phyloP scores from a whole-genome alignment of 495 filamentous ascomycete species.

The Parmelia sp. region DNA sequence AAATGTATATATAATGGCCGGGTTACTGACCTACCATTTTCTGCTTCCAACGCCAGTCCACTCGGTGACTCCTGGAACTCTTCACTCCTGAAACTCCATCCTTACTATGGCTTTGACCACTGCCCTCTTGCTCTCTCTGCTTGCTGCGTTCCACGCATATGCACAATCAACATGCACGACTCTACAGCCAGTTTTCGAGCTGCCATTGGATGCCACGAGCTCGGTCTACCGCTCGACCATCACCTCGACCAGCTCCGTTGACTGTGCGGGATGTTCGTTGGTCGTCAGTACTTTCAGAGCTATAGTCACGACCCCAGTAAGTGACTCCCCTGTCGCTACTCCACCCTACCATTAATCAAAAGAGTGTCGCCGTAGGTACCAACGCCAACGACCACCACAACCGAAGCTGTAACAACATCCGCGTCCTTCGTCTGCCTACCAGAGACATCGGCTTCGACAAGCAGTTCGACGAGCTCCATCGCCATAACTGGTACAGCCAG shows the following conservation, averaged over 20 bases:
- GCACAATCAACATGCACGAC: conserved; percentile 14
- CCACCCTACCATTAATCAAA: neutral
- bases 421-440: neutral
- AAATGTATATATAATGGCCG: neutral
- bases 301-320: neutral
- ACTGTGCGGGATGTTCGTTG: conserved; percentile 12
- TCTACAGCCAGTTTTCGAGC: conserved; percentile 14
- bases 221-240: conserved; percentile 7
- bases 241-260: conserved; percentile 11
- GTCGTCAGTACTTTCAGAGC: conserved; percentile 15
- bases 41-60: neutral
- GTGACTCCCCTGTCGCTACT: neutral
- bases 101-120: neutral
- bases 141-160: neutral
- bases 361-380: neutral
- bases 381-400: conserved; percentile 7
- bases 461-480: conserved; percentile 1
- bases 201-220: conserved; percentile 16
- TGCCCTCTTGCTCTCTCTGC: neutral
- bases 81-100: too few species aligned
- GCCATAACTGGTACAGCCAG: neutral
- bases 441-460: neutral
- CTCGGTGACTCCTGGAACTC: too few species aligned
- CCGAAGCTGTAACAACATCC: neutral
- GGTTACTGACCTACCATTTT: neutral